Evolutionary conservation across 2,329 filamentous ascomycete genomes (phyloP).

Genomic region (Biscogniauxia marginata): DNA sequence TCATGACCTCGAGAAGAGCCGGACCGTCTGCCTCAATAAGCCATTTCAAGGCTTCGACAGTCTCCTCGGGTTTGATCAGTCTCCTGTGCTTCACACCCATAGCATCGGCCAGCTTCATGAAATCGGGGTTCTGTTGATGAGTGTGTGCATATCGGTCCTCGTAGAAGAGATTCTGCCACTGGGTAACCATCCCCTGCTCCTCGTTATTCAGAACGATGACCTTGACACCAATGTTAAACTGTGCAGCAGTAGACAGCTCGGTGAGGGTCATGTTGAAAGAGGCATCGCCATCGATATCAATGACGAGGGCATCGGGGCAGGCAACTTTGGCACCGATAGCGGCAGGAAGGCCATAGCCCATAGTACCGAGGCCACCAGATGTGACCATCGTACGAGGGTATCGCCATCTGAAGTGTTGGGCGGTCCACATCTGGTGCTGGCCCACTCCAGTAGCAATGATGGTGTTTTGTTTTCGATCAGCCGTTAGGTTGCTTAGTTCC

Average conservation of each 20-base stretch:
- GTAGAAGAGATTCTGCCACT: slow-evolving; percentile 98
- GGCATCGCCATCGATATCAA: slow-evolving; percentile 97
- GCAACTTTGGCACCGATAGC: slow-evolving; percentile 95
- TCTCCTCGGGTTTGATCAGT: slow-evolving; percentile 71
- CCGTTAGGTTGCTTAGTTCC: slow-evolving; percentile 82
- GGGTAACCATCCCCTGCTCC: slow-evolving; percentile 97
- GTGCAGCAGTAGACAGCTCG: slow-evolving; percentile 86
- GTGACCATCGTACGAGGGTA: slow-evolving; percentile 84
- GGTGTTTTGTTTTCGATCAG: slow-evolving; percentile 78
- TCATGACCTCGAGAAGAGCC: slow-evolving; percentile 86
- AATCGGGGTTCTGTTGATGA: slow-evolving; percentile 93
- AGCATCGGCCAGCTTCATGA: slow-evolving; percentile 86
- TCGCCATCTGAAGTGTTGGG: slow-evolving; percentile 72
- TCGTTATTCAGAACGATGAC: slow-evolving; percentile 94
- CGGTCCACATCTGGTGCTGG: slow-evolving; percentile 98
- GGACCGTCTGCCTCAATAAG: slow-evolving; percentile 88
- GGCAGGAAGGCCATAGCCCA: slow-evolving; percentile 93
- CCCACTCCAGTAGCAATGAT: slow-evolving; percentile 93
- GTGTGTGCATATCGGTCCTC: slow-evolving; percentile 91
- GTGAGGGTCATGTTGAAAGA: slow-evolving; percentile 99
- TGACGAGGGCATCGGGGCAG: slow-evolving; percentile 74
- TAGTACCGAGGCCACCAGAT: slow-evolving; percentile 90
- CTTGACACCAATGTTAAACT: slow-evolving; percentile 97
- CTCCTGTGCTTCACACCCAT: slow-evolving; percentile 82
- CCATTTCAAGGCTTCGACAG: slow-evolving; percentile 79